A percentile compares a stretch with the other conserved stretches of the same genome.
phyloP scores from a whole-genome alignment of 1,284 basidiomycete genomes.

The Grifola frondosa region DNA sequence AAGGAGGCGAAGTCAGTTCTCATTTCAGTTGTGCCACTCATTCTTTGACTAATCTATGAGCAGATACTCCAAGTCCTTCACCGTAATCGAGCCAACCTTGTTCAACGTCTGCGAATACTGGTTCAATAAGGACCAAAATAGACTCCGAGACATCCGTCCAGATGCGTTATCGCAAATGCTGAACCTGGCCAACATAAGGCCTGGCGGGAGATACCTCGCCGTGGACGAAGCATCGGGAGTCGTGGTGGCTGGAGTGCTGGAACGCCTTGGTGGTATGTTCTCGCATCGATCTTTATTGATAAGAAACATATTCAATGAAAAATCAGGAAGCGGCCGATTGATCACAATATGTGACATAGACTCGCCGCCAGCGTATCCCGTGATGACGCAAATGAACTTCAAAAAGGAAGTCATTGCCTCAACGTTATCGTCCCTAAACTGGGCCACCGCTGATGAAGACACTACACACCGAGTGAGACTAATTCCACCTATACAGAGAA shows the following conservation, averaged over 20 bases:
- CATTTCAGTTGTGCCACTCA: background rate
- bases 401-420: conserved; percentile 54
- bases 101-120: conserved; percentile 90
- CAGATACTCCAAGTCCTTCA: conserved; percentile 88
- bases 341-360: conserved; percentile 89
- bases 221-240: conserved; percentile 93
- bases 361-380: conserved; percentile 89
- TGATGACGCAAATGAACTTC: conserved; percentile 87
- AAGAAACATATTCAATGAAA: conserved; percentile 5
- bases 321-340: conserved; percentile 73
- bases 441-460: conserved; percentile 87
- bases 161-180: conserved; percentile 91
- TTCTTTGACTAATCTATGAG: conserved; percentile 1
- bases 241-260: conserved; percentile 83
- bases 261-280: conserved; percentile 78
- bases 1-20: conserved; percentile 87
- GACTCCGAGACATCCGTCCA: conserved; percentile 82
- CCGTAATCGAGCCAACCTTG: conserved; percentile 85
- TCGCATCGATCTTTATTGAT: background rate
- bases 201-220: conserved; percentile 85
- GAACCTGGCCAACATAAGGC: conserved; percentile 79
- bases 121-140: conserved; percentile 78
- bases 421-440: conserved; percentile 77
- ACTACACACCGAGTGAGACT: conserved; percentile 62
- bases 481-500: conserved; percentile 1